These are phyloP conservation scores for Brettanomyces naardenensis DNA, from an alignment of 805 yeast genomes.

Conservation along the genomic window DNA sequence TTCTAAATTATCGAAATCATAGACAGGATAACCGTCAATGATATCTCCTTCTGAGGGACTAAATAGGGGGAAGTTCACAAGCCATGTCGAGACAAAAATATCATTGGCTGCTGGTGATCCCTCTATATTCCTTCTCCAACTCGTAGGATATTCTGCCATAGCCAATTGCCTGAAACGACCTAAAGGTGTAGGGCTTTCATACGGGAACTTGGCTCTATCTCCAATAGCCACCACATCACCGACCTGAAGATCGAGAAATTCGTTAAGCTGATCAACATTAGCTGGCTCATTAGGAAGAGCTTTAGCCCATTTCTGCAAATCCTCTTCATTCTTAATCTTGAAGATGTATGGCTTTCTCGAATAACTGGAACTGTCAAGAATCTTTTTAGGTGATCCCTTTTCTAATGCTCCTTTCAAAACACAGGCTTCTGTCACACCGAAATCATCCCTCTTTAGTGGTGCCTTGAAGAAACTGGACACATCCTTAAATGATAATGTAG, in stretches of 20 bases:
- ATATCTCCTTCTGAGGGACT: slow-evolving; percentile 52
- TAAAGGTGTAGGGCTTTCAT: slow-evolving; percentile 93
- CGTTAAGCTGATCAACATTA: slow-evolving; percentile 17
- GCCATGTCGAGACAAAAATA: slow-evolving; percentile 68
- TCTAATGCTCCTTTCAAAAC: slow-evolving; percentile 45
- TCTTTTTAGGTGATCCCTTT: slow-evolving; percentile 26
- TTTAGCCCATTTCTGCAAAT: slow-evolving; percentile 36
- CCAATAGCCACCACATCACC: slow-evolving; percentile 77
- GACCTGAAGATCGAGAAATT: slow-evolving; percentile 33
- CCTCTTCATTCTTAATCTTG: slow-evolving; percentile 37
- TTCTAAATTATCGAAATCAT: slow-evolving; percentile 38
- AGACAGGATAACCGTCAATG: slow-evolving; percentile 45
- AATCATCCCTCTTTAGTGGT: slow-evolving; percentile 30
- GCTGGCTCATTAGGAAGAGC: slow-evolving; percentile 13
- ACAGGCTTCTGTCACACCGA: slow-evolving; percentile 69
- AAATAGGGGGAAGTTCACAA: slow-evolving; percentile 87
- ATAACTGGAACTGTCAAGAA: slow-evolving; percentile 36
- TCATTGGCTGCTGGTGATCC: slow-evolving; percentile 18
- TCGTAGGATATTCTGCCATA: slow-evolving; percentile 42
- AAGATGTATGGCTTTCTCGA: slow-evolving; percentile 52
- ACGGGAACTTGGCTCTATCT: slow-evolving; percentile 61
- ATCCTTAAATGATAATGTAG: slow-evolving; percentile 40
- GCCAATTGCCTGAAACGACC: slow-evolving; percentile 80
- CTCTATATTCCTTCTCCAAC: slow-evolving; percentile 36
- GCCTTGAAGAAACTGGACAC: slow-evolving; percentile 35